Conservation (phyloP, 305 asterid species). For the Fraxinus albicans region DNA sequence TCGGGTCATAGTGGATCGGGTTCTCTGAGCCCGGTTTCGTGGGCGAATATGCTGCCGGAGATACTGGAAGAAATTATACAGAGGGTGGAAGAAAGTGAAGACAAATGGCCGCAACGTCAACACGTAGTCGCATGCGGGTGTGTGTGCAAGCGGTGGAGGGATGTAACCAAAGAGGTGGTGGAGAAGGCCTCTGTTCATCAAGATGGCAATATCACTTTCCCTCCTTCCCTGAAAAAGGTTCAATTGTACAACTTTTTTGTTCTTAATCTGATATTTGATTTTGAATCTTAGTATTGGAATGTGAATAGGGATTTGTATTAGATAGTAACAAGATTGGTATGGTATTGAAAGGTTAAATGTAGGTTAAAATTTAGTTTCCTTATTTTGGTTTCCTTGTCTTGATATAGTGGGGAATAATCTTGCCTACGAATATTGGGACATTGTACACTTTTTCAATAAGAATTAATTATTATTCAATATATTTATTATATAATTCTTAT, state of each 20-base stretch:
- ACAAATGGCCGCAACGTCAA: slow-evolving; percentile 79
- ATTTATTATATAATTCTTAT: no score
- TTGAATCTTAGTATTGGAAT: neutral
- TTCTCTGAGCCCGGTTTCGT: slow-evolving; percentile 36
- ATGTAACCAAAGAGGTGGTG: slow-evolving; percentile 69
- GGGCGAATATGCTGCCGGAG: slow-evolving; percentile 90
- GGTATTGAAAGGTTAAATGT: neutral
- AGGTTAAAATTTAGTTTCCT: no score
- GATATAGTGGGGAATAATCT: no score
- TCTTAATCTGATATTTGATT: neutral
- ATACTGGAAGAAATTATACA: slow-evolving; percentile 65
- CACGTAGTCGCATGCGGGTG: slow-evolving; percentile 87
- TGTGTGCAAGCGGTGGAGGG: slow-evolving; percentile 93
- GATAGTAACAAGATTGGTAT: neutral
- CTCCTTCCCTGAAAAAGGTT: slow-evolving; percentile 91
- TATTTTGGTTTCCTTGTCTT: no score
- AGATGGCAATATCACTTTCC: slow-evolving; percentile 72
- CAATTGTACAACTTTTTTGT: neutral
- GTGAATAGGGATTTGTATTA: neutral
- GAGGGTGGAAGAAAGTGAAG: slow-evolving; percentile 75
- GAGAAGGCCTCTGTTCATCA: slow-evolving; percentile 42
- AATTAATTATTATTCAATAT: no score
- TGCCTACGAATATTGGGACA: no score
- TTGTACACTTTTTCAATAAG: no score
- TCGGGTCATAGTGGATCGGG: slow-evolving; percentile 19